Base-by-base conservation (phyloP, 306 rosid species). In the Ochetophila trinervis region DNA sequence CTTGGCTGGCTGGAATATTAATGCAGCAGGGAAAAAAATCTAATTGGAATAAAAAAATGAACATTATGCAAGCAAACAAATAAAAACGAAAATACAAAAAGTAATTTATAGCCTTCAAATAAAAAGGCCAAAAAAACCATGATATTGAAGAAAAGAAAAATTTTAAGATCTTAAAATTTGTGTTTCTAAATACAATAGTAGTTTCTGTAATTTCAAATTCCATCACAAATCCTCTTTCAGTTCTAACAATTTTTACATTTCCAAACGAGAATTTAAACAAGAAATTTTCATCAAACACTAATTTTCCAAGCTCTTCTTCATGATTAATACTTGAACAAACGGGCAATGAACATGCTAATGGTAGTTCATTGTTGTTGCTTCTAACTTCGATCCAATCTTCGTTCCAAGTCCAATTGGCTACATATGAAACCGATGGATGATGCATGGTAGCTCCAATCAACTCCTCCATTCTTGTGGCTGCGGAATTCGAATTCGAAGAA, bases 351-450 rank as follows among this genome's bases (percentile, higher is more conserved):
- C 34, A n/a, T 18, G 32, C 53, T 47, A 32, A 62, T 62, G 60
- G 6, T 27, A 34, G 42, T 63, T 64, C 74, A 53, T 60, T 55
- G 10, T 30, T 53, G 19, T 64, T 69, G 66, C 74, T 70, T 67
- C 88, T 75, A 50, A 84, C 79, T 34, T 74, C 68, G 54, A 60
- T 7, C 88, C 88, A 84, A 40, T 75, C 74, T 62, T 73, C 70
- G 34, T 75, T 76, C 45, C 19, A 65, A 65, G 24, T 64, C 83
- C 79, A 72, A 65, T 65, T 42, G 68, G 72, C 60, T 23, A 1
- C 69, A 11, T 37, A 22, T 1, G 69, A 66, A 61, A 67, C 53
- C 19, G 65, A 16, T 10, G 63, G 54, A 10, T 10, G 54, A 10
- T 10, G 58, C 19, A 27, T 40, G 21, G 67, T 24, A 34, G 44